Evolutionary conservation across 306 rosid species (phyloP).

Genomic region (Lathyrus aphaca): DNA sequence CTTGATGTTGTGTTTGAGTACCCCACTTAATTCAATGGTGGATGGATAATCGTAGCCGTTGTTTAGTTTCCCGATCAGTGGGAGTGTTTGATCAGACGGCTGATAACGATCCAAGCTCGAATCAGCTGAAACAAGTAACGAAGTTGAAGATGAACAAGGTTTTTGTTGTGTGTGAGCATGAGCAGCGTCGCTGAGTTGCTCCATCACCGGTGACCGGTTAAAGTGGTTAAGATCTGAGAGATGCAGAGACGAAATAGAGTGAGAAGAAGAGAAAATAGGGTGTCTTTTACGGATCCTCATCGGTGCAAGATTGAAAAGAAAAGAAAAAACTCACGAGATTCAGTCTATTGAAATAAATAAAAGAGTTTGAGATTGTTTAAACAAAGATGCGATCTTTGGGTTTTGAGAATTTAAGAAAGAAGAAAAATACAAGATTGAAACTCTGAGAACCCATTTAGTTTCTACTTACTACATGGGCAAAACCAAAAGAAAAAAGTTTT

Average conservation of each 20-base stretch:
- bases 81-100: slow-evolving; percentile 54
- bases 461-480: slow-evolving; percentile 16
- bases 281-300: slow-evolving; percentile 92
- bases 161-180: slow-evolving; percentile 24
- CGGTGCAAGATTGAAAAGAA: slow-evolving; percentile 39
- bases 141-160: slow-evolving; percentile 24
- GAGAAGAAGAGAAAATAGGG: slow-evolving; percentile 53
- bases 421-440: not conserved
- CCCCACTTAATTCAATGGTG: slow-evolving; percentile 43
- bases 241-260: slow-evolving; percentile 48
- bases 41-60: slow-evolving; percentile 50
- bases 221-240: slow-evolving; percentile 75
- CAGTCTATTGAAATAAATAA: not conserved
- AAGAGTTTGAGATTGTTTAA: not conserved
- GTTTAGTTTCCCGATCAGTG: slow-evolving; percentile 46
- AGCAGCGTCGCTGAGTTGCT: slow-evolving; percentile 58
- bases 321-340: slow-evolving; percentile 35
- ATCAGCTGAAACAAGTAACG: not conserved
- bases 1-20: slow-evolving; percentile 38
- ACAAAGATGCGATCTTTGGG: slow-evolving; percentile 36
- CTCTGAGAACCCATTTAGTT: slow-evolving; percentile 25
- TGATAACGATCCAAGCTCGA: slow-evolving; percentile 41
- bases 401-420: slow-evolving; percentile 31
- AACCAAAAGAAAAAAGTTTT: slow-evolving; percentile 35
- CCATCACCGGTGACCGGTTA: slow-evolving; percentile 62